Percentiles rank a stretch among this genome's conserved stretches.
These are phyloP conservation scores for Mucor mucedo DNA, from an alignment of 371 early-diverging fungal species.

Conservation along the genomic window DNA sequence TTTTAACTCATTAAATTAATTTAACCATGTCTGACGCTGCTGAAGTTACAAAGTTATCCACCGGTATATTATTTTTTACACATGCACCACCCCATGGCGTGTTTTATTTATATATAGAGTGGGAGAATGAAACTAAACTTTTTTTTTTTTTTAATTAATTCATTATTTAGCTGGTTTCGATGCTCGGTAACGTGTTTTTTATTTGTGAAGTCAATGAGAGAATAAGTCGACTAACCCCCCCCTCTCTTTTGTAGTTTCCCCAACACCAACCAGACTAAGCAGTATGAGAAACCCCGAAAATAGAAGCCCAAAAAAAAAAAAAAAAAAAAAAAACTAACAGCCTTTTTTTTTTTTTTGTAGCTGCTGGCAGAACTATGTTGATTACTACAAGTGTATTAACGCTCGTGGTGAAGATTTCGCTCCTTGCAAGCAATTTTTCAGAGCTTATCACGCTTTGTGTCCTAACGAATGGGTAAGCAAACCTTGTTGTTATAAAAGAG, in stretches of 20 bases:
- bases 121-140: too few relatives aligned
- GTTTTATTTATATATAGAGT: too few relatives aligned
- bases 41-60: conserved; percentile 35
- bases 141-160: not conserved
- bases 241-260: conserved; percentile 88
- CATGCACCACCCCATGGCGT: too few relatives aligned
- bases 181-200: conserved; percentile 42
- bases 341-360: conserved; percentile 18
- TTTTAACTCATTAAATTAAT: conserved; percentile 20
- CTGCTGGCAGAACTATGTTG: conserved; percentile 96
- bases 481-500: not conserved
- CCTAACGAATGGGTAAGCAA: conserved; percentile 83
- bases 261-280: conserved; percentile 95
- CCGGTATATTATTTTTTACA: conserved; percentile 21
- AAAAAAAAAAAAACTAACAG: not conserved
- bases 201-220: not conserved
- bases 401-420: conserved; percentile 91
- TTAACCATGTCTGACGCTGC: conserved; percentile 40
- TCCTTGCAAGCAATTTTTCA: conserved; percentile 87
- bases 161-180: conserved; percentile 60
- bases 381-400: conserved; percentile 86
- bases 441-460: conserved; percentile 81
- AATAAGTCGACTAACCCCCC: conserved; percentile 1
- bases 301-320: not conserved
- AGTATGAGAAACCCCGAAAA: conserved; percentile 27